Evolutionary conservation across 2,329 filamentous ascomycete species (phyloP).

Genomic region (Alternaria longipes): DNA sequence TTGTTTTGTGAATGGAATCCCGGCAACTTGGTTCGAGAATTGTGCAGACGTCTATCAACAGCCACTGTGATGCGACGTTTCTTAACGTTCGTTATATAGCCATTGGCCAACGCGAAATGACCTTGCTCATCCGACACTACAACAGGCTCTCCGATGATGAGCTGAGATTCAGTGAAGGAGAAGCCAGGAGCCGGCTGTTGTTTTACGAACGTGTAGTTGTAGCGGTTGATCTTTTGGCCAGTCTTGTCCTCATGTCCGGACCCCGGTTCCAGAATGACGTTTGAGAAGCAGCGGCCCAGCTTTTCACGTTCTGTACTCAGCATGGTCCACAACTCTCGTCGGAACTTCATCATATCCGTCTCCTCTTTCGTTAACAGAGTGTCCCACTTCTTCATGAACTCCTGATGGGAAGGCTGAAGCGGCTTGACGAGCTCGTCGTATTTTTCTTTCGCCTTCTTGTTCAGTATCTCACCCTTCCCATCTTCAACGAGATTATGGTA

Average conservation of each 20-base stretch:
- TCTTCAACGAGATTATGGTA: constrained; percentile 92
- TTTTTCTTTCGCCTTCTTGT: constrained; percentile 78
- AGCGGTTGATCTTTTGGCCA: constrained; percentile 88
- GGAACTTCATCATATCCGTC: constrained; percentile 84
- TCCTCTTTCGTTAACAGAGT: constrained; percentile 92
- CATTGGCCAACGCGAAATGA: constrained; percentile 93
- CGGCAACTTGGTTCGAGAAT: constrained; percentile 76
- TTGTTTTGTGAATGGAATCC: constrained; percentile 81
- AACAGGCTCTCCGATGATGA: constrained; percentile 86
- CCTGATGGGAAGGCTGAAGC: constrained; percentile 75
- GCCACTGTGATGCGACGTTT: constrained; percentile 83
- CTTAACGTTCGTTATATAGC: constrained; percentile 82
- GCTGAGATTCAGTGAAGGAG: constrained; percentile 90
- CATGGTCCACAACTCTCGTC: constrained; percentile 96
- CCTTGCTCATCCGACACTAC: constrained; percentile 96
- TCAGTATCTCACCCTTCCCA: constrained; percentile 82
- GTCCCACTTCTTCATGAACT: constrained; percentile 97
- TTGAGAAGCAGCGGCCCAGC: constrained; percentile 86
- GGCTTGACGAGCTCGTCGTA: constrained; percentile 84
- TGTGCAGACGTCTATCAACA: constrained; percentile 89
- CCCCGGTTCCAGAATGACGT: constrained; percentile 82
- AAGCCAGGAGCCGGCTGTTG: constrained; percentile 68
- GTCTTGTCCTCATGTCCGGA: constrained; percentile 74
- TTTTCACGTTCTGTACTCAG: constrained; percentile 86
- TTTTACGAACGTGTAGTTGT: constrained; percentile 85